Evolutionary conservation across 2,329 filamentous ascomycete species (phyloP).

Genomic region (Cytospora chrysosperma): DNA sequence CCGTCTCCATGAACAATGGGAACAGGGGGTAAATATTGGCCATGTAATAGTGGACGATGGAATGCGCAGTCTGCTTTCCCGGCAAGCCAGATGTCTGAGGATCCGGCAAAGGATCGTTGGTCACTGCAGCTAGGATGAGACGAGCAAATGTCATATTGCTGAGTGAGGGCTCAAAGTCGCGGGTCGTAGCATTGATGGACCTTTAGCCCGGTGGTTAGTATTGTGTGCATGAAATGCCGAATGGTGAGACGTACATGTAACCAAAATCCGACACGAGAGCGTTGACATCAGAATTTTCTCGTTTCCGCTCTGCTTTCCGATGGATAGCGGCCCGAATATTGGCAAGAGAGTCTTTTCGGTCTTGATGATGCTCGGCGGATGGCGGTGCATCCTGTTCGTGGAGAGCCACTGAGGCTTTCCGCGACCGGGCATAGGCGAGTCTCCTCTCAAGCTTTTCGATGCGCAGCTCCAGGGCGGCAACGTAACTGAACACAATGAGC

Average conservation of each 20-base stretch:
- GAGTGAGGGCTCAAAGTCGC: slow-evolving; percentile 87
- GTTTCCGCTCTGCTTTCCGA: slow-evolving; percentile 61
- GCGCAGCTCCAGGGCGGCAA: slow-evolving; percentile 87
- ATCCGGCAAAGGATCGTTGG: slow-evolving; percentile 68
- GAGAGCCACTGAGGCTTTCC: slow-evolving; percentile 68
- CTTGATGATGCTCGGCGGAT: slow-evolving; percentile 37
- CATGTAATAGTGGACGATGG: slow-evolving; percentile 80
- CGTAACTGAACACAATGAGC: slow-evolving; percentile 60
- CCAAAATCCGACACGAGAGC: slow-evolving; percentile 92
- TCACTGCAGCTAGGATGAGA: slow-evolving; percentile 79
- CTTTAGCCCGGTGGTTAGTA: slow-evolving; percentile 43
- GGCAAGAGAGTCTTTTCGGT: slow-evolving; percentile 64
- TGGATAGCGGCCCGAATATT: slow-evolving; percentile 62
- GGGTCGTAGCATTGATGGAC: slow-evolving; percentile 89
- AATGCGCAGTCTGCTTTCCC: slow-evolving; percentile 63
- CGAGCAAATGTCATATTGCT: slow-evolving; percentile 91
- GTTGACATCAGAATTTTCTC: slow-evolving; percentile 85
- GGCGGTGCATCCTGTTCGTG: slow-evolving; percentile 56
- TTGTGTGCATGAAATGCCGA: not conserved
- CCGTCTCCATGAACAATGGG: slow-evolving; percentile 79
- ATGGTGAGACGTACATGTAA: slow-evolving; percentile 62
- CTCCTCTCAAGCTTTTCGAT: slow-evolving; percentile 85
- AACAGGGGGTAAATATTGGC: slow-evolving; percentile 76
- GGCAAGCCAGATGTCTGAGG: slow-evolving; percentile 65
- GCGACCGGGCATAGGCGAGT: slow-evolving; percentile 66